A percentile compares a stretch with the other conserved stretches of the same genome.
Evolutionary conservation across 805 yeast species (phyloP).

Genomic region (Schizosaccharomyces pombe): DNA sequence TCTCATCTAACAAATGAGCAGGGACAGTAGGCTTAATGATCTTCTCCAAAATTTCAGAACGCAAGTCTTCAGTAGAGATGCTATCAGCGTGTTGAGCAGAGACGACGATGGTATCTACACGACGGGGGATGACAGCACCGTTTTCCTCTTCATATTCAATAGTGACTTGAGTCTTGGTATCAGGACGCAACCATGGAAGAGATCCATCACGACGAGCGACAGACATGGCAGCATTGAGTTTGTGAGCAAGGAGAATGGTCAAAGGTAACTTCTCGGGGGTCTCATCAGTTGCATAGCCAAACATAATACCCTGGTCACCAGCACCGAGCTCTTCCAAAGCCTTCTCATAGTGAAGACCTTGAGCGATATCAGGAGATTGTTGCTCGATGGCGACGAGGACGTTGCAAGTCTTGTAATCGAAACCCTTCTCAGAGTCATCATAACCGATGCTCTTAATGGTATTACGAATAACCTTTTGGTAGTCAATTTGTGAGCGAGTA

Average conservation of each 20-base stretch:
- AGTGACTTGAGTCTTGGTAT: constrained; percentile 98
- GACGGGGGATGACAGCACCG: constrained; percentile 85
- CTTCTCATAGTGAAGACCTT: constrained; percentile 90
- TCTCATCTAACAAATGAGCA: constrained; percentile 68
- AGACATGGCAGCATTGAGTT: constrained; percentile 88
- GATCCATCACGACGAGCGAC: constrained; percentile 92
- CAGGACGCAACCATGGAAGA: constrained; percentile 94
- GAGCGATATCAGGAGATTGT: constrained; percentile 97
- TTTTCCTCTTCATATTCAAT: constrained; percentile 82
- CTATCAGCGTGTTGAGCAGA: constrained; percentile 96
- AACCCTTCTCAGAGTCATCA: constrained; percentile 87
- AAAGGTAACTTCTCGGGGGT: constrained; percentile 93
- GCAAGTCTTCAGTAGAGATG: constrained; percentile 78
- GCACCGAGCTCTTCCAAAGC: constrained; percentile 95
- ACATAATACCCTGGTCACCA: constrained; percentile 99
- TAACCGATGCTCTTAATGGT: constrained; percentile 97
- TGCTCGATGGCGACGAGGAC: constrained; percentile 97
- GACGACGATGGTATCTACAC: constrained; percentile 93
- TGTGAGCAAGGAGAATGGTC: constrained; percentile 83
- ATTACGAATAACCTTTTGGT: constrained; percentile 92
- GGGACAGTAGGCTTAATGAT: constrained; percentile 85
- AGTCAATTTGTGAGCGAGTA: constrained; percentile 84
- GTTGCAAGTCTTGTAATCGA: constrained; percentile 97
- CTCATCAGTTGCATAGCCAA: constrained; percentile 97
- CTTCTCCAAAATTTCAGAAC: constrained; percentile 53